phyloP scores from a whole-genome alignment of 2,329 filamentous ascomycete species.

The Colletotrichum acutatum region DNA sequence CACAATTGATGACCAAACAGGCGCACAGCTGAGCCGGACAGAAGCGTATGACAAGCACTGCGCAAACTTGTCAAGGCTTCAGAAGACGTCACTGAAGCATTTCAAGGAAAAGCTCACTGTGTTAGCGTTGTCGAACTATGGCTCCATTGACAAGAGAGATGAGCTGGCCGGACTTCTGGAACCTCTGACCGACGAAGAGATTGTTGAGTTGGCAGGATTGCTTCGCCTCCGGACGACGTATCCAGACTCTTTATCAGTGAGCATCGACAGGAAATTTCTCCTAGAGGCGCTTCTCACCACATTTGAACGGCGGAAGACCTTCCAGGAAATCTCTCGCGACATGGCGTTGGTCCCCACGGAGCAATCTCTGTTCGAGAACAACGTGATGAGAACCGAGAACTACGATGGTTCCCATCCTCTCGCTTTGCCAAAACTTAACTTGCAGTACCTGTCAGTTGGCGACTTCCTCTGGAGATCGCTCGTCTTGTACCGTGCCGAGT shows the following conservation, averaged over 20 bases:
- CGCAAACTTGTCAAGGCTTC: conserved; percentile 78
- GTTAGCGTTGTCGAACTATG: conserved; percentile 91
- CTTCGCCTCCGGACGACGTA: conserved; percentile 87
- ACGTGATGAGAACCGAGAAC: conserved; percentile 81
- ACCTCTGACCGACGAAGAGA: conserved; percentile 78
- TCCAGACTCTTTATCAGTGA: conserved; percentile 75
- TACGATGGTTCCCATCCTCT: conserved; percentile 91
- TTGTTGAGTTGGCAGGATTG: conserved; percentile 73
- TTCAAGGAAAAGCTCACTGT: conserved; percentile 94
- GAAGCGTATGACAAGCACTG: conserved; percentile 87
- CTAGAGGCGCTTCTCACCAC: conserved; percentile 78
- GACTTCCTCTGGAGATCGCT: conserved; percentile 98
- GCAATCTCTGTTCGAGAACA: conserved; percentile 79
- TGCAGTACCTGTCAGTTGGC: conserved; percentile 94
- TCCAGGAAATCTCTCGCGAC: conserved; percentile 80
- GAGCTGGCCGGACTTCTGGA: conserved; percentile 84
- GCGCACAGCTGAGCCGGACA: conserved; percentile 76
- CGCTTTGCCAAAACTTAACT: conserved; percentile 91
- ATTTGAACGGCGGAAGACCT: conserved; percentile 82
- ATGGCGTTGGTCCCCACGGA: conserved; percentile 89
- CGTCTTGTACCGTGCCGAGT: conserved; percentile 86
- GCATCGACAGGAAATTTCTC: conserved; percentile 71
- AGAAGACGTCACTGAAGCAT: conserved; percentile 80
- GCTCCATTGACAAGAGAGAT: conserved; percentile 81
- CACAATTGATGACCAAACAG: conserved; percentile 90